Evolutionary conservation across 352 stramenopile species (phyloP).

Genomic region (Globisporangium yorkense): DNA sequence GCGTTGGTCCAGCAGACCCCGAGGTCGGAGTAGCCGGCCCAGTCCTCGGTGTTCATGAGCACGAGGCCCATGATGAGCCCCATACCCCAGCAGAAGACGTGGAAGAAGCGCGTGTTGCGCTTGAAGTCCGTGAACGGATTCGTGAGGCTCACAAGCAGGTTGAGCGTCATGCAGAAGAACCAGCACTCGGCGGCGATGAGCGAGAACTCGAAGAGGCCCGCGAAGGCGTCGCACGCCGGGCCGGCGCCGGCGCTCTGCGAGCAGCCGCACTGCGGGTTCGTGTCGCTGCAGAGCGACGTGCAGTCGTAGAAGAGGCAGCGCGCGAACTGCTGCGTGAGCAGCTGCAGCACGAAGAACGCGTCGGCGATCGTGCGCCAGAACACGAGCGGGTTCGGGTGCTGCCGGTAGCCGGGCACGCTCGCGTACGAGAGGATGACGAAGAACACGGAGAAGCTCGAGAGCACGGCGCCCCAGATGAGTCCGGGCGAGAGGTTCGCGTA

Average conservation of each 20-base stretch:
- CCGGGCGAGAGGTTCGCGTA: constrained; percentile 80
- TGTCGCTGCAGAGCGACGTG: constrained; percentile 60
- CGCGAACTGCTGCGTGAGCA: constrained; percentile 77
- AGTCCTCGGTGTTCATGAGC: constrained; percentile 70
- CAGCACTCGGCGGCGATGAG: constrained; percentile 80
- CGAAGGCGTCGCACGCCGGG: constrained; percentile 66
- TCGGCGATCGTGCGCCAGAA: constrained; percentile 87
- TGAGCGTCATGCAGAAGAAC: constrained; percentile 89
- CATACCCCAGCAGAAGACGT: constrained; percentile 79
- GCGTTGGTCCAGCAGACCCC: constrained; percentile 86
- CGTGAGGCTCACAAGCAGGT: constrained; percentile 81
- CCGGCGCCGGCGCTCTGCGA: constrained; percentile 33
- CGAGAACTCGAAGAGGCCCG: constrained; percentile 81
- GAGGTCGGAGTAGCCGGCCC: constrained; percentile 81
- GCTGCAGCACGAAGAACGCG: constrained; percentile 75
- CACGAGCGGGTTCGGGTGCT: constrained; percentile 85
- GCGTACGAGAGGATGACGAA: constrained; percentile 83
- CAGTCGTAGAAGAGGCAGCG: constrained; percentile 79
- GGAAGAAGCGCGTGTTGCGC: constrained; percentile 77
- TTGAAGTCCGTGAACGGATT: constrained; percentile 91
- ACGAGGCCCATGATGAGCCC: constrained; percentile 54
- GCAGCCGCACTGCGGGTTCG: constrained; percentile 75
- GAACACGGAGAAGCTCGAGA: constrained; percentile 82
- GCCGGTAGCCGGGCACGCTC: constrained; percentile 70
- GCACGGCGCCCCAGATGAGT: constrained; percentile 78